Evolutionary conservation across 768 basidiomycete species (phyloP), one percentile per base, ranked within the genome.

Genomic region (Suillus clintonianus): DNA sequence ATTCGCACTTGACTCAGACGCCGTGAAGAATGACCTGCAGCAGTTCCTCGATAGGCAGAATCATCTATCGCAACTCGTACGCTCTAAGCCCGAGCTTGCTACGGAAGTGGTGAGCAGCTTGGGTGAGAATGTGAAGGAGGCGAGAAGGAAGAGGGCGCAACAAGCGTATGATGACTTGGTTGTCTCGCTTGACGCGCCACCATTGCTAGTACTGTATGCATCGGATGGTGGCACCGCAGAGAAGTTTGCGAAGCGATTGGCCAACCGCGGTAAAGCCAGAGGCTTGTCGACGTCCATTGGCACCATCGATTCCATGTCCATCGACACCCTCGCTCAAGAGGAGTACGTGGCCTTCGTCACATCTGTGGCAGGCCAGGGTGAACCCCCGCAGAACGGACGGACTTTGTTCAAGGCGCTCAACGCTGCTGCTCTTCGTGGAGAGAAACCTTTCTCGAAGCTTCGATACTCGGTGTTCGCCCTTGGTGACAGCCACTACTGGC

Each of bases 401-500:
- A 88, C 87, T 50, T 87, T 96, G 72, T 90, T 90, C 83, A 98
- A 97, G 79, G 83, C 91, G 5, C 70, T 97, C 68, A 91, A 91
- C 68, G 89, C 88, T 9, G 85, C 87, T 8, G 74, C 77, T 0
- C 74, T 77, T 22, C 77, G 75, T 59, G 79, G 80, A 2, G 89
- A 90, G 59, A 81, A 78, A 61, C 79, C 83, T 6, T 80, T 95
- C 48, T 65, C 79, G 59, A 89, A 88, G 65, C 80, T 95, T 64
- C 89, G 86, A 71, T 92, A 86, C 76, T 78, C 89, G 60, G 95
- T 99, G 50, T 97, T 99, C 69, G 97, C 83, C 55, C 91, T 99
- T 88, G 97, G 97, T 65, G 97, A 99, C 76, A 96, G 92, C 74
- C 96, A 97, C 78, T 99, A 99, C 80, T 99, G 97, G 97, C 97